These are phyloP conservation scores for Polytolypa hystricis DNA, from an alignment of 2,329 filamentous ascomycete species.

Conservation along the genomic window DNA sequence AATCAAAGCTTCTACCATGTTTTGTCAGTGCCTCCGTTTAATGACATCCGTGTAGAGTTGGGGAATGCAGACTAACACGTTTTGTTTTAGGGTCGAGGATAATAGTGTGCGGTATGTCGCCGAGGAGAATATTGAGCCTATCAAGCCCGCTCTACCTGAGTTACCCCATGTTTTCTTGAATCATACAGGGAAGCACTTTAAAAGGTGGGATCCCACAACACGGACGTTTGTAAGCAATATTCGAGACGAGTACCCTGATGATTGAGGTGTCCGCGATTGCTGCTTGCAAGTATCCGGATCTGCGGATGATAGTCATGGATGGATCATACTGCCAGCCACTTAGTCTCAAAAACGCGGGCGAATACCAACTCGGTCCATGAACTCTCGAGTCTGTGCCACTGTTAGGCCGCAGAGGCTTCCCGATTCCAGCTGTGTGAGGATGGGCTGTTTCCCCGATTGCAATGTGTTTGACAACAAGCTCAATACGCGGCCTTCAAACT, in stretches of 20 bases:
- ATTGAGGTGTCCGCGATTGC: conserved; percentile 40
- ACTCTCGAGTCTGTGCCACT: conserved; percentile 24
- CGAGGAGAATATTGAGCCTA: conserved; percentile 66
- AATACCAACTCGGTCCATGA: conserved; percentile 22
- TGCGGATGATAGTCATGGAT: too few relatives aligned
- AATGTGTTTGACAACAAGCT: conserved; percentile 35
- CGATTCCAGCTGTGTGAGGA: conserved; percentile 42
- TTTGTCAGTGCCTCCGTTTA: too few relatives aligned
- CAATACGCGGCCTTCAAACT: conserved; percentile 31
- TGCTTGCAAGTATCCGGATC: too few relatives aligned
- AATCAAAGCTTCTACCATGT: conserved; percentile 74
- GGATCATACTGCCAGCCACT: too few relatives aligned
- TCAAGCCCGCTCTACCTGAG: conserved; percentile 43
- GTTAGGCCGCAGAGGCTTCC: conserved; percentile 33
- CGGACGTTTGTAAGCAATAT: conserved; percentile 75
- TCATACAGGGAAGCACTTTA: conserved; percentile 77
- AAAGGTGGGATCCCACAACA: conserved; percentile 59
- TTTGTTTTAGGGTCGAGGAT: conserved; percentile 48
- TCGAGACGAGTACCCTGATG: conserved; percentile 73
- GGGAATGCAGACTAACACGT: conserved; percentile 11
- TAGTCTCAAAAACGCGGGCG: too few relatives aligned
- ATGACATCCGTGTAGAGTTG: conserved; percentile 10
- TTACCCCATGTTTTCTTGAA: conserved; percentile 44
- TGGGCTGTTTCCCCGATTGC: conserved; percentile 24
- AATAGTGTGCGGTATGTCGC: conserved; percentile 63